Evolutionary conservation across 805 yeast species (phyloP).

Genomic region (Kodamaea laetipori): DNA sequence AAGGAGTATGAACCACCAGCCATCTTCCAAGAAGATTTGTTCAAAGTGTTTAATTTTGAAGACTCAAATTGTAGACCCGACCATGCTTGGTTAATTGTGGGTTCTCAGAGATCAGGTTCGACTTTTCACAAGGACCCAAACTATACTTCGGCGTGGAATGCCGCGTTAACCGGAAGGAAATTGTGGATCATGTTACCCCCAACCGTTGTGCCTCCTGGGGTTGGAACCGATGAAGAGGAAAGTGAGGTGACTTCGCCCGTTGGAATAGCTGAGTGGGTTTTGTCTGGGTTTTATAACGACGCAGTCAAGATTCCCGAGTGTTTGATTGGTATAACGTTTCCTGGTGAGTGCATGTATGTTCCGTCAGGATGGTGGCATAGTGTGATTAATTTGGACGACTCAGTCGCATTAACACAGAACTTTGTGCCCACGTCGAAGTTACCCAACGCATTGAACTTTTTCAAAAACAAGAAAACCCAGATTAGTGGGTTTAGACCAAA

Average conservation of each 20-base stretch:
- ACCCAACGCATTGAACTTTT: constrained; percentile 63
- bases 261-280: constrained; percentile 91
- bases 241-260: constrained; percentile 89
- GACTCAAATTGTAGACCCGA: constrained; percentile 68
- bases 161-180: constrained; percentile 71
- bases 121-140: constrained; percentile 95
- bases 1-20: constrained; percentile 57
- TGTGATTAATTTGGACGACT: constrained; percentile 80
- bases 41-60: constrained; percentile 49
- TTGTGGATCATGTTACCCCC: constrained; percentile 92
- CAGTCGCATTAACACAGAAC: constrained; percentile 87
- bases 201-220: constrained; percentile 77
- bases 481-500: constrained; percentile 76
- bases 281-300: constrained; percentile 78
- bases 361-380: constrained; percentile 99
- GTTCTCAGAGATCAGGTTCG: constrained; percentile 81
- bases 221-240: constrained; percentile 71
- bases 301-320: constrained; percentile 57
- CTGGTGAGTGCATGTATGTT: constrained; percentile 84
- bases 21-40: constrained; percentile 60
- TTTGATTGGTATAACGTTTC: constrained; percentile 69
- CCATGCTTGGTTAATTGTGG: constrained; percentile 88
- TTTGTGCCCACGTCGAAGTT: constrained; percentile 73
- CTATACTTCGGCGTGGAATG: constrained; percentile 88
- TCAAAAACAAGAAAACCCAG: constrained; percentile 67